phyloP scores from a whole-genome alignment of 345 rosid genomes.

The Syzygium jambos region DNA sequence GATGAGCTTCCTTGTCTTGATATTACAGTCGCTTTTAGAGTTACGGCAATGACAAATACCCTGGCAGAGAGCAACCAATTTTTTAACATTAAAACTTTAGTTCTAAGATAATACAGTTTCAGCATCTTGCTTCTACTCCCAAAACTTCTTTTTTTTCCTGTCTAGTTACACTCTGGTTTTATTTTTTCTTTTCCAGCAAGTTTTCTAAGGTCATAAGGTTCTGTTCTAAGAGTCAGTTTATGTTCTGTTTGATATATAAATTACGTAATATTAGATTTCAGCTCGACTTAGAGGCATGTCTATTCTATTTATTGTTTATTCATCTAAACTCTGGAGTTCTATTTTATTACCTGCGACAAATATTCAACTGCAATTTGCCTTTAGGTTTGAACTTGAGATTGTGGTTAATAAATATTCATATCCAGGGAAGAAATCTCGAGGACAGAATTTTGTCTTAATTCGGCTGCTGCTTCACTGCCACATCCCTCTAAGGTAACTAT shows the following conservation, averaged over 20 bases:
- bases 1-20: neutral
- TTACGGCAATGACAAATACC: neutral
- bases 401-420: neutral
- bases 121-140: neutral
- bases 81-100: neutral
- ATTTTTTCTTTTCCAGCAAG: neutral
- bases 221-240: neutral
- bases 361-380: neutral
- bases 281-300: neutral
- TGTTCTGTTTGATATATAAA: neutral
- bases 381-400: neutral
- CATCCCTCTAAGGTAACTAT: constrained; percentile 50
- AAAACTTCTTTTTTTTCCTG: neutral
- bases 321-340: neutral
- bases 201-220: neutral
- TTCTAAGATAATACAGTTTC: neutral
- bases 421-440: constrained; percentile 39
- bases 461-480: constrained; percentile 49
- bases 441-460: constrained; percentile 31
- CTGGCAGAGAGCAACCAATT: neutral
- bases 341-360: neutral
- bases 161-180: neutral
- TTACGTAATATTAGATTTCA: neutral
- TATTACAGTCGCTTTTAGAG: neutral
- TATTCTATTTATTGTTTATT: neutral